Percentiles rank a stretch among this genome's conserved stretches.
phyloP scores from a whole-genome alignment of 768 basidiomycete genomes.

The Kwoniella mangroviensis region DNA sequence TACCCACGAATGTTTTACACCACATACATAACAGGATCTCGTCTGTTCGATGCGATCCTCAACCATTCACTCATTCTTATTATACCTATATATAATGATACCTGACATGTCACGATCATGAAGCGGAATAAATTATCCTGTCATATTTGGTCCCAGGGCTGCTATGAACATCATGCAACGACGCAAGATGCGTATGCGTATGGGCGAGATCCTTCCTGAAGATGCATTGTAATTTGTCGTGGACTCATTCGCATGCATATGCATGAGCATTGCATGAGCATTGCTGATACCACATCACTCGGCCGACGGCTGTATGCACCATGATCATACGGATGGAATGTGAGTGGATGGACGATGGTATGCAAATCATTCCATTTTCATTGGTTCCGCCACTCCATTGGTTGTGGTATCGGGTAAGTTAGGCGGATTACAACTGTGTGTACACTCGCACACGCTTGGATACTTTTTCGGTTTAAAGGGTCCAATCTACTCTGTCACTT shows the following conservation, averaged over 20 bases:
- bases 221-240: background rate
- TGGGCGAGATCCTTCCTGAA: background rate
- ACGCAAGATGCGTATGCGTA: background rate
- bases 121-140: too few species aligned
- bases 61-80: background rate
- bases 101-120: background rate
- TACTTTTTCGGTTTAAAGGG: background rate
- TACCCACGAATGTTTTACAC: background rate
- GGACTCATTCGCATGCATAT: too few species aligned
- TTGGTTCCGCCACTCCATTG: conserved; percentile 4
- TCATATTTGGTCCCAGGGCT: too few species aligned
- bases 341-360: background rate
- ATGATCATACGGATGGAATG: background rate
- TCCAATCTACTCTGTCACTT: background rate
- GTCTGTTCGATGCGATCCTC: background rate
- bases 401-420: background rate
- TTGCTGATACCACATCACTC: background rate
- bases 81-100: background rate
- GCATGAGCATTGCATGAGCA: too few species aligned
- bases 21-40: background rate
- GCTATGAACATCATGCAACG: too few species aligned
- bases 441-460: background rate
- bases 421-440: background rate
- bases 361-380: background rate
- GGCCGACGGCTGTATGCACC: background rate